These are phyloP conservation scores for Dacryopinax primogenitus DNA, from an alignment of 768 basidiomycete species.

Conservation along the genomic window DNA sequence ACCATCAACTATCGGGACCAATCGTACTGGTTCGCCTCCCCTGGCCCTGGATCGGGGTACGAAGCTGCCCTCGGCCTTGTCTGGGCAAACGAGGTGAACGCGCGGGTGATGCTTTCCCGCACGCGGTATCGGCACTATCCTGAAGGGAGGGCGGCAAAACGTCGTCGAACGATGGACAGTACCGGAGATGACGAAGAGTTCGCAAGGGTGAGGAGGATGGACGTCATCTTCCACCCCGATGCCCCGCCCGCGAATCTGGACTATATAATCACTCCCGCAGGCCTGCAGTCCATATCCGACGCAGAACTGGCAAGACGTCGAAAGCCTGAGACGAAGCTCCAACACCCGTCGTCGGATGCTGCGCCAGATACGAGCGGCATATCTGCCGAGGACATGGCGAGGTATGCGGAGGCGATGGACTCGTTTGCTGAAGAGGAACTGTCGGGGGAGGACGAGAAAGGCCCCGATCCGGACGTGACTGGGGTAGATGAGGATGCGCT, in stretches of 20 bases:
- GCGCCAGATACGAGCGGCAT: neutral
- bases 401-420: conserved; percentile 1
- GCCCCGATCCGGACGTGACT: neutral
- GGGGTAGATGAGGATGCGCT: neutral
- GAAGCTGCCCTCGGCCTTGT: conserved; percentile 77
- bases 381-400: neutral
- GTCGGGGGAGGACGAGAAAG: neutral
- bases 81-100: conserved; percentile 90
- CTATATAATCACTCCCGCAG: conserved; percentile 55
- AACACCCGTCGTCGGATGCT: neutral
- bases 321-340: neutral
- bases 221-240: conserved; percentile 65
- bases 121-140: conserved; percentile 29
- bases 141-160: conserved; percentile 17
- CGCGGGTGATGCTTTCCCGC: conserved; percentile 66
- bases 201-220: conserved; percentile 54
- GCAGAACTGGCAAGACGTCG: neutral
- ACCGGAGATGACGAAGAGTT: conserved; percentile 26
- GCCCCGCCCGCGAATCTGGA: conserved; percentile 48
- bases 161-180: neutral
- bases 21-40: conserved; percentile 56
- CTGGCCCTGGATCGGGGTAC: conserved; percentile 44
- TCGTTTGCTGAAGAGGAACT: neutral
- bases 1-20: conserved; percentile 57
- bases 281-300: conserved; percentile 31